Conservation (phyloP, 441 rosid species). For the Theobroma grandiflorum region DNA sequence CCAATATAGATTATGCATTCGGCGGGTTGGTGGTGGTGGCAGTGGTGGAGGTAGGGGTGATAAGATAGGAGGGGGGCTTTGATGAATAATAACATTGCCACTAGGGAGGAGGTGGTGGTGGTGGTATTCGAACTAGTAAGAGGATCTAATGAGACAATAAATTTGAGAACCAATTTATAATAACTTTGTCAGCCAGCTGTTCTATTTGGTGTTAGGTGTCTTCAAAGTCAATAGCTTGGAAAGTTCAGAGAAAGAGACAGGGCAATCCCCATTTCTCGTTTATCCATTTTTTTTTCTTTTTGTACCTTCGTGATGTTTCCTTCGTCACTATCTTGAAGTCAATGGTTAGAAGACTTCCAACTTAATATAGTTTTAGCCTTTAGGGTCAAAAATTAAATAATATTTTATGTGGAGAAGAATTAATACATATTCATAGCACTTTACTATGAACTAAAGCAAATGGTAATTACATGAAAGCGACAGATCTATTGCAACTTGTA, state of each 20-base stretch:
- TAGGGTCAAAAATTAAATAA: neutral
- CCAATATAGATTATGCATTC: neutral
- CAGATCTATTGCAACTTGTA: neutral
- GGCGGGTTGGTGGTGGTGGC: neutral
- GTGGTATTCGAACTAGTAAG: no score
- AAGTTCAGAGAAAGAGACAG: constrained; percentile 1
- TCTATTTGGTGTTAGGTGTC: neutral
- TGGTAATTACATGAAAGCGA: neutral
- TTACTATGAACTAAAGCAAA: neutral
- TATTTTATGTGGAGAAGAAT: no score
- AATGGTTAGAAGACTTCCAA: neutral
- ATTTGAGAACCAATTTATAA: neutral
- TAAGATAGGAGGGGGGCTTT: neutral
- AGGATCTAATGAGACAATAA: neutral
- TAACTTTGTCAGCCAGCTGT: neutral
- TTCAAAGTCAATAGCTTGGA: neutral
- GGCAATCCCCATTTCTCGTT: neutral
- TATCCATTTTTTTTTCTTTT: neutral
- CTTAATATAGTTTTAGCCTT: neutral
- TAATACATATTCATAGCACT: neutral
- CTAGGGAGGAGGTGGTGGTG: neutral
- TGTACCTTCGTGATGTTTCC: neutral
- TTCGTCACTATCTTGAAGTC: neutral
- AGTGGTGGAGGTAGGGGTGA: neutral
- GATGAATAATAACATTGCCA: neutral